Evolutionary conservation across 2,329 filamentous ascomycete genomes (phyloP), one percentile per base, ranked within the genome.

Genomic region (Curvularia sp.): DNA sequence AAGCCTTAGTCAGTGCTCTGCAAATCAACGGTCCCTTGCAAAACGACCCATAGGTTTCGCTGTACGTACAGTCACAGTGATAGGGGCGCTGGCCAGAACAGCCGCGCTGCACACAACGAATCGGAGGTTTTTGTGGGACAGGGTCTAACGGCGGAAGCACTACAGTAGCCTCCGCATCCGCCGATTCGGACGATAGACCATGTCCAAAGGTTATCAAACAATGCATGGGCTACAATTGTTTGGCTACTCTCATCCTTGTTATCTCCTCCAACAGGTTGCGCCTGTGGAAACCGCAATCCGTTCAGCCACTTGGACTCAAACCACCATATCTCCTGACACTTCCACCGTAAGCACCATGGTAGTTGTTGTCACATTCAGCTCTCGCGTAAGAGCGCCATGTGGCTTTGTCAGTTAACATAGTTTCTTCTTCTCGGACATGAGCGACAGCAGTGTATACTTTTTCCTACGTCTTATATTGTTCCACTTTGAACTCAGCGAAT

Each of bases 161-260:
- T 49, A 49, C 47, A 32, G 32, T 49, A 49, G 32, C 9, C 21
- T 32, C 32, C 32, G 21, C 47, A 38, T n/a, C 47, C 47, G 47
- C 32, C 30, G 32, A 38, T 38, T 32, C 13, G 18, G 21, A 12
- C 30, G 21, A 36, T 49, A 15, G 32, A 27, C 32, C 15, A 38
- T 38, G 47, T 10, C 10, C 32, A 39, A 38, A 32, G 27, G 8
- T 13, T 30, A 46, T 46, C 43, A 32, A 30, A 13, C 7, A 46
- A 32, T 9, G 5, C 9, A 13, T n/a, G 23, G 12, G 13, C 21
- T 27, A 12, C 3, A 27, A n/a, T 9, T 25, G 13, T 15, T 3
- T 27, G 41, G 12, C 21, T 3, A 15, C 7, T 25, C 4, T 6
- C 6, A 21, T n/a, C 6, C 18, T n/a, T 27, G 15, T 27, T 43